Percentiles rank a stretch among this genome's conserved stretches.
Conservation (phyloP, 2,329 filamentous ascomycete species). For the Phialophora chinensis region DNA sequence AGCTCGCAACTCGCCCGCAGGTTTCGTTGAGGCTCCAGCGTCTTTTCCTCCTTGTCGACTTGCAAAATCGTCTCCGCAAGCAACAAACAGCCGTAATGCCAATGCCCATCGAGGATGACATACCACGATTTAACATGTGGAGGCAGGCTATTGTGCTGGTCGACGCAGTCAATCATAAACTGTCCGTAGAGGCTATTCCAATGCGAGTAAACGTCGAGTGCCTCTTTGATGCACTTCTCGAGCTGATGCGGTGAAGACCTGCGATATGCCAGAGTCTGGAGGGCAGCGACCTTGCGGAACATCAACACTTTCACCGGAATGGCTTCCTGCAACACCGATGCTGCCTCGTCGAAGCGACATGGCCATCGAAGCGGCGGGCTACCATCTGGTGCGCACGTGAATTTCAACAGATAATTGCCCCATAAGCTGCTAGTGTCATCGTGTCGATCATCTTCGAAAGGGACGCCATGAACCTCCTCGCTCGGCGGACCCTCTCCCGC, state of each 20-base stretch:
- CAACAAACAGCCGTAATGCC: conserved; percentile 63
- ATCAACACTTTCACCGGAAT: conserved; percentile 66
- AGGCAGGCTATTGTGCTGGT: conserved; percentile 58
- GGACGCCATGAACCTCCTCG: conserved; percentile 6
- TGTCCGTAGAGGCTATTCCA: conserved; percentile 61
- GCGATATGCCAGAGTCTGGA: conserved; percentile 60
- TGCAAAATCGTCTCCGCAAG: conserved; percentile 62
- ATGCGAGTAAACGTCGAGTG: conserved; percentile 59
- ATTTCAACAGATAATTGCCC: conserved; percentile 41
- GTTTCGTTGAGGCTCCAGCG: conserved; percentile 34
- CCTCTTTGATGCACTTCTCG: conserved; percentile 57
- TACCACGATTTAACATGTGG: conserved; percentile 66
- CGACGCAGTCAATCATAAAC: conserved; percentile 61
- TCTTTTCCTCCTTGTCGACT: conserved; percentile 52
- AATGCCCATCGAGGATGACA: conserved; percentile 63
- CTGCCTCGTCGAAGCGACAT: conserved; percentile 60
- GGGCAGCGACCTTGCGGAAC: conserved; percentile 62
- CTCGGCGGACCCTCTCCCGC: background rate
- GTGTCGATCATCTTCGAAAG: conserved; percentile 37
- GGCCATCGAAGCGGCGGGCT: conserved; percentile 53
- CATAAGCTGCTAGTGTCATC: conserved; percentile 36
- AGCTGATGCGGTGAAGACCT: conserved; percentile 47
- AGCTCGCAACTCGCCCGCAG: conserved; percentile 21
- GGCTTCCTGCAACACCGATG: conserved; percentile 57
- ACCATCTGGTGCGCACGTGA: conserved; percentile 35